Evolutionary conservation across 163 green algal species (phyloP), one percentile per base, ranked within the genome.

Genomic region (Chlamydomonas reinhardtii): DNA sequence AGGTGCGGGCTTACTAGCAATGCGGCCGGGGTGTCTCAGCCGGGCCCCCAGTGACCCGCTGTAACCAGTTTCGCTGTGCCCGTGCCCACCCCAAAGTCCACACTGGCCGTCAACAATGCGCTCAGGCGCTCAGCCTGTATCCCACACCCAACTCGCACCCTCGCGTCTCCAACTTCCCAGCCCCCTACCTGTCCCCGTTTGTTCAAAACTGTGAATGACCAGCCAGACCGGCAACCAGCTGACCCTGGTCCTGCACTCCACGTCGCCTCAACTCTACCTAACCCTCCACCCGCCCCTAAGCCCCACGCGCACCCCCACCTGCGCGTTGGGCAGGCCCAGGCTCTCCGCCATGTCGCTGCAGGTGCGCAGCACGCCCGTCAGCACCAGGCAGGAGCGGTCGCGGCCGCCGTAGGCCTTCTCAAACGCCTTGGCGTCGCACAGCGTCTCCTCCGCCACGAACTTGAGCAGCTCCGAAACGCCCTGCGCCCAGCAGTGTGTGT

Each of bases 351-450:
- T 71, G 34, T 91, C 61, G 68, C 70, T 25, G 72, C 82, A 82
- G 37, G 25, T 70, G 15, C 9, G 3, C 61, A 87, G 71, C 24
- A 71, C 22, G 20, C 27, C 27, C 15, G 83, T 79, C 35, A 92
- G 79, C n/a, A 25, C 35, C 37, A 31, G 65, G 70, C 85, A 89
- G 24, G 82, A 75, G 14, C 89, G 79, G 32, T 91, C 86, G 29
- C 52, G 76, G 82, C 82, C 59, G 31, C 61, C 61, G 25, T 89
- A 80, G n/a, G 91, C 39, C 66, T 85, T 48, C 34, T 68, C 65
- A 56, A 56, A 56, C 48, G 48, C 48, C 48, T 56, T 56, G 29
- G 84, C 37, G 54, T 87, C 82, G 5, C 76, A 74, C 54, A 69
- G 32, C 66, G 91, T 62, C 22, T 86, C 62, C 0, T 34, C 20